Conservation (phyloP, 371 early-diverging fungal genomes). For the Blastocladiella emersonii region DNA sequence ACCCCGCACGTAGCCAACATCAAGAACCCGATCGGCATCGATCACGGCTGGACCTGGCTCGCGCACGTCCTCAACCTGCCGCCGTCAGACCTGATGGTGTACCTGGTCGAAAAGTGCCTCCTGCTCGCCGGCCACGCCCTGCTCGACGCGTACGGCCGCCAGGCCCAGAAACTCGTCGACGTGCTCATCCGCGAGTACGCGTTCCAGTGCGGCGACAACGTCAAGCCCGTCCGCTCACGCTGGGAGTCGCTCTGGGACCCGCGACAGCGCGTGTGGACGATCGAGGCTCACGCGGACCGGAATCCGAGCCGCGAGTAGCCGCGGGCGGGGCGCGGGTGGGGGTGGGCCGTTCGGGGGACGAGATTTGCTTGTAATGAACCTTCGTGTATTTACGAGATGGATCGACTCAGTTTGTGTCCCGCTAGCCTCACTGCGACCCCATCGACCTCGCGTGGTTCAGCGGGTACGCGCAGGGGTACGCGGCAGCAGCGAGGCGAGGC, state of each 20-base stretch:
- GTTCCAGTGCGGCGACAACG: not conserved
- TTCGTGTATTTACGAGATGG: too few species aligned
- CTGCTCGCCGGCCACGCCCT: conserved; percentile 31
- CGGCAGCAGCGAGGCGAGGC: too few species aligned
- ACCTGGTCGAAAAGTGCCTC: conserved; percentile 46
- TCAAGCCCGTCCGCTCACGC: not conserved
- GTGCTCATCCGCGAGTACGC: not conserved
- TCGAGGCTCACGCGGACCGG: not conserved
- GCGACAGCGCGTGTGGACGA: not conserved
- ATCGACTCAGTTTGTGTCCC: too few species aligned
- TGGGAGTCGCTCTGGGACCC: not conserved
- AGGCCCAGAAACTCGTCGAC: conserved; percentile 20
- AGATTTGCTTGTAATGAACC: too few species aligned
- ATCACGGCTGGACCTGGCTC: conserved; percentile 66
- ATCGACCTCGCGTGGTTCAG: too few species aligned
- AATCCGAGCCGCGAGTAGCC: too few species aligned
- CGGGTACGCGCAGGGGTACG: too few species aligned
- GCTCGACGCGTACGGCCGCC: conserved; percentile 19
- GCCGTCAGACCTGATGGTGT: conserved; percentile 54
- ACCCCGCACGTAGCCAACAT: not conserved
- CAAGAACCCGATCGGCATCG: conserved; percentile 39
- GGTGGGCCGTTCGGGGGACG: too few species aligned
- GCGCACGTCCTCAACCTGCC: conserved; percentile 59
- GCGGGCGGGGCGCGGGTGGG: too few species aligned
- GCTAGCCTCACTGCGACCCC: too few species aligned